Percentiles rank a stretch among this genome's conserved stretches.
Evolutionary conservation across 352 stramenopile species (phyloP).

Genomic region (Phytophthora sp.): DNA sequence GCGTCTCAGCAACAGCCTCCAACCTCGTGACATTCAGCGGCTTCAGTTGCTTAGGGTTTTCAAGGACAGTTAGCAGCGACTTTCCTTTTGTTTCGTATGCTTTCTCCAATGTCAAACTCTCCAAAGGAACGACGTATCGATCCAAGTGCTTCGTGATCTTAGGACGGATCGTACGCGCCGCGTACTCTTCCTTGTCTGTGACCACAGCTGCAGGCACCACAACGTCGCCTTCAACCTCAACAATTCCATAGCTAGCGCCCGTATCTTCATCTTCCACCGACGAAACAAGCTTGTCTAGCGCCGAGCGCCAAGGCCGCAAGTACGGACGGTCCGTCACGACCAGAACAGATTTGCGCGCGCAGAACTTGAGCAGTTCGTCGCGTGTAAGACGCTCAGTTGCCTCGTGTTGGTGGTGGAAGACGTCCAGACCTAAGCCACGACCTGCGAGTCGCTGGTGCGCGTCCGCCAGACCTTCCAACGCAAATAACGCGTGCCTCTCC

Average conservation of each 20-base stretch:
- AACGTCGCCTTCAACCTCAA: constrained; percentile 98
- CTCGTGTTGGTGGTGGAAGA: constrained; percentile 61
- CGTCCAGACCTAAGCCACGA: constrained; percentile 65
- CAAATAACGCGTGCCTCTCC: constrained; percentile 78
- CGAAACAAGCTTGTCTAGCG: constrained; percentile 51
- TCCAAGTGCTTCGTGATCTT: constrained; percentile 95
- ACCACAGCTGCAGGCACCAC: constrained; percentile 95
- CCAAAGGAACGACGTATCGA: constrained; percentile 81
- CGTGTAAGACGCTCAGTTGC: constrained; percentile 22
- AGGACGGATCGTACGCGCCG: constrained; percentile 96
- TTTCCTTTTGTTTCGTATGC: constrained; percentile 35
- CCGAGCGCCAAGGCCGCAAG: constrained; percentile 58
- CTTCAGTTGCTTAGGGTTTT: constrained; percentile 25
- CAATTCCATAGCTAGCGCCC: constrained; percentile 61
- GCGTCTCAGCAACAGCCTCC: constrained; percentile 35
- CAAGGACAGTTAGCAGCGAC: constrained; percentile 34
- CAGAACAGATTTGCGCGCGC: constrained; percentile 57
- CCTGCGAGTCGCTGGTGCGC: constrained; percentile 46
- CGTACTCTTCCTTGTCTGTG: constrained; percentile 95
- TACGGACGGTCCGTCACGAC: constrained; percentile 85
- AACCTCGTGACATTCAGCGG: constrained; percentile 53
- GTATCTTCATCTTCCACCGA: constrained; percentile 36
- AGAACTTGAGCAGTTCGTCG: constrained; percentile 49
- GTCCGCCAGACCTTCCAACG: constrained; percentile 68
- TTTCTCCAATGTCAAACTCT: constrained; percentile 41